Evolutionary conservation across 805 yeast genomes (phyloP).

Genomic region (Kodamaea kakaduensis): DNA sequence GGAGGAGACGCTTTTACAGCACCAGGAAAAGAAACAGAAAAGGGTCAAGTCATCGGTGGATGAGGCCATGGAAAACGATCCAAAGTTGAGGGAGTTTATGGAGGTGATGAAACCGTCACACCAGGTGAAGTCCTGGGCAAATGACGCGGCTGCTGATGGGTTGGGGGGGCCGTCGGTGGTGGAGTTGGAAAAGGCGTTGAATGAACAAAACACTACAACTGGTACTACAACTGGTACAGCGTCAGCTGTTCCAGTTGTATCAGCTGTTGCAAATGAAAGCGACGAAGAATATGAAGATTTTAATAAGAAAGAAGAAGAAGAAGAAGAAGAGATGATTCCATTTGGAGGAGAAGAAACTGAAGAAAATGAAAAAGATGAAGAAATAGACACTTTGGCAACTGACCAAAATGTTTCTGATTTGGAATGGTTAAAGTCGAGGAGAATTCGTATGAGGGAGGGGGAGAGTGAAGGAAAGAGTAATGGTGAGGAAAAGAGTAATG

Average conservation of each 20-base stretch:
- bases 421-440: slow-evolving; percentile 80
- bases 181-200: slow-evolving; percentile 43
- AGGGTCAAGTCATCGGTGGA: slow-evolving; percentile 43
- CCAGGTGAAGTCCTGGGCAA: slow-evolving; percentile 72
- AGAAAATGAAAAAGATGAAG: slow-evolving; percentile 17
- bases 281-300: slow-evolving; percentile 54
- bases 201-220: slow-evolving; percentile 14
- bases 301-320: slow-evolving; percentile 24
- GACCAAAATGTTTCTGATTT: slow-evolving; percentile 63
- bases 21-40: slow-evolving; percentile 38
- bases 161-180: slow-evolving; percentile 44
- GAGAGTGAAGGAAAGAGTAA: too few species aligned
- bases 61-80: slow-evolving; percentile 58
- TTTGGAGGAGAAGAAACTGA: slow-evolving; percentile 10
- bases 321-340: slow-evolving; percentile 45
- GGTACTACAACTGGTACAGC: slow-evolving; percentile 17
- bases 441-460: slow-evolving; percentile 62
- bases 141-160: slow-evolving; percentile 50
- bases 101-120: slow-evolving; percentile 76
- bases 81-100: slow-evolving; percentile 73
- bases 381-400: slow-evolving; percentile 29
- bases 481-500: slow-evolving; percentile 15
- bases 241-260: too few species aligned
- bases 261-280: slow-evolving; percentile 41
- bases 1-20: slow-evolving; percentile 39